Percentiles rank a stretch among this genome's conserved stretches.
Conservation (phyloP, 106 monocot genomes). For the Hemerocallis citrina region DNA sequence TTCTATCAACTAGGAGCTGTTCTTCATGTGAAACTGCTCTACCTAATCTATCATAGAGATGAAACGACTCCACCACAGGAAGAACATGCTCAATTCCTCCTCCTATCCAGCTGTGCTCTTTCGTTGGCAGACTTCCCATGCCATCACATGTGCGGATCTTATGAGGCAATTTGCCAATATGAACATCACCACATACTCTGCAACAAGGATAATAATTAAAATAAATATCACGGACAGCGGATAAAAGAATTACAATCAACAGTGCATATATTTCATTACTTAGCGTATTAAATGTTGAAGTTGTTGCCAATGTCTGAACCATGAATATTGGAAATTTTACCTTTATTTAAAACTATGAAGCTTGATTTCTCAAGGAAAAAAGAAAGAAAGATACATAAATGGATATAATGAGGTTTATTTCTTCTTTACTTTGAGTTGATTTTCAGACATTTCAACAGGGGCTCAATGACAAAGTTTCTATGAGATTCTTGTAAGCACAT, state of each 20-base stretch:
- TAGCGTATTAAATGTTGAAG: too few relatives aligned
- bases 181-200: slow-evolving; percentile 42
- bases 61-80: slow-evolving; percentile 42
- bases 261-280: background rate
- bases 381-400: too few relatives aligned
- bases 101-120: slow-evolving; percentile 30
- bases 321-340: too few relatives aligned
- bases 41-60: slow-evolving; percentile 45
- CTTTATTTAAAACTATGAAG: too few relatives aligned
- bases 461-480: too few relatives aligned
- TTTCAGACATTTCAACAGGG: too few relatives aligned
- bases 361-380: too few relatives aligned
- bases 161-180: slow-evolving; percentile 32
- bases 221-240: background rate
- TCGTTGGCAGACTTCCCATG: slow-evolving; percentile 25
- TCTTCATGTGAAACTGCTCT: slow-evolving; percentile 58
- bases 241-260: background rate
- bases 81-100: slow-evolving; percentile 44
- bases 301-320: too few relatives aligned
- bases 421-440: too few relatives aligned
- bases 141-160: slow-evolving; percentile 34
- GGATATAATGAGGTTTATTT: too few relatives aligned
- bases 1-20: slow-evolving; percentile 34
- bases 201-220: background rate
- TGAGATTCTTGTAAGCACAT: too few relatives aligned